These are phyloP conservation scores for Aristolochia californica DNA, from an alignment of 164 flowering plant species.

Conservation along the genomic window DNA sequence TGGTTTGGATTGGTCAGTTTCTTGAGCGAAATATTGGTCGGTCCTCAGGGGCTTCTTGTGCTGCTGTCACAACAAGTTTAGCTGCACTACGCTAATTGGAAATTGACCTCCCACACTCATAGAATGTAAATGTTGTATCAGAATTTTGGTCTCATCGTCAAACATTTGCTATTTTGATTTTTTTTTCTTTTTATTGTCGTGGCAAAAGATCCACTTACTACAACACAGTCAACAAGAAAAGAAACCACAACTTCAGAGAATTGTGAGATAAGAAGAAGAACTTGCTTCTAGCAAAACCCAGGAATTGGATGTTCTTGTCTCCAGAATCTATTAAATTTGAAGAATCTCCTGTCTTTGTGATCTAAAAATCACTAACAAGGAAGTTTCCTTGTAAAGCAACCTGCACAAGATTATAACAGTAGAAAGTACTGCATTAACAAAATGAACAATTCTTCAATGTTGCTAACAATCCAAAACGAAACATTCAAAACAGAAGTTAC, in stretches of 20 bases:
- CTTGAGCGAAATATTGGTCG: conserved; percentile 71
- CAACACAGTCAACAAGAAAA: too few relatives aligned
- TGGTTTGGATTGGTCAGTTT: conserved; percentile 91
- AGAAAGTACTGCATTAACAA: neutral
- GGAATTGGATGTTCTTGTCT: too few relatives aligned
- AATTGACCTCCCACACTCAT: too few relatives aligned
- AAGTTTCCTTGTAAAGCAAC: conserved; percentile 17
- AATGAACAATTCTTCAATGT: neutral
- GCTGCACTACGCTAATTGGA: neutral
- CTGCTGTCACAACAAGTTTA: conserved; percentile 68
- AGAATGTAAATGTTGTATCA: too few relatives aligned
- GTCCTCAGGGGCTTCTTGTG: conserved; percentile 88
- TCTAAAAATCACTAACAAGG: conserved; percentile 21
- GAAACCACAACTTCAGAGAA: too few relatives aligned
- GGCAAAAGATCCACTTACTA: too few relatives aligned
- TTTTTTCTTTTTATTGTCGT: too few relatives aligned
- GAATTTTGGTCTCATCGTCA: too few relatives aligned
- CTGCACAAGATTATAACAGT: conserved; percentile 10
- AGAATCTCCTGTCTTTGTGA: neutral
- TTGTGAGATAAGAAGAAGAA: too few relatives aligned
- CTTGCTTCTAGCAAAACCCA: too few relatives aligned
- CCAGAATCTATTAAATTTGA: too few relatives aligned
- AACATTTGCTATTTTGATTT: too few relatives aligned
- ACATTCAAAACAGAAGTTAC: conserved; percentile 17
- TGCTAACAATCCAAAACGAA: neutral